Evolutionary conservation across 148 eudicot genomes (phyloP).

Genomic region (Cornus suecica): DNA sequence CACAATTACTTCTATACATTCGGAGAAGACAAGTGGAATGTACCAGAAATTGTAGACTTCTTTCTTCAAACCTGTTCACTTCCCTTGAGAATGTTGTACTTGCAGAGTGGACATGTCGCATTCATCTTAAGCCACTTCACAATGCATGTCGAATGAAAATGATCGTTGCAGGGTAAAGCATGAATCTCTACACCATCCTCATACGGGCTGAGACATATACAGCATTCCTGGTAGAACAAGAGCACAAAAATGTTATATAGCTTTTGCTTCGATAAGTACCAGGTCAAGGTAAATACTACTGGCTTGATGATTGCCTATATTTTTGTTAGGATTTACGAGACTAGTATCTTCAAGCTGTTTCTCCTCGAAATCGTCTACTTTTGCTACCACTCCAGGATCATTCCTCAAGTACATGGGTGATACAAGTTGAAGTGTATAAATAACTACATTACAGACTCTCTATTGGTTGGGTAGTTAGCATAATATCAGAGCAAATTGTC

Average conservation of each 20-base stretch:
- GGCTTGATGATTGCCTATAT: not conserved
- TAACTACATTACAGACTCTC: too few species aligned
- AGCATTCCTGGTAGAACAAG: constrained; percentile 60
- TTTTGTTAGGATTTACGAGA: too few species aligned
- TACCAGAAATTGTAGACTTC: not conserved
- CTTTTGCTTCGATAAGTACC: not conserved
- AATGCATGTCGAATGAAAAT: constrained; percentile 79
- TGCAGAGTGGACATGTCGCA: constrained; percentile 97
- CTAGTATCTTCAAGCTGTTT: not conserved
- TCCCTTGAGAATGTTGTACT: constrained; percentile 92
- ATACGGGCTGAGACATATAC: constrained; percentile 79
- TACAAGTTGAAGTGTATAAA: too few species aligned
- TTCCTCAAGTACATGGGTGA: not conserved
- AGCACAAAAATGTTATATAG: not conserved
- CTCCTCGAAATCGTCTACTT: not conserved
- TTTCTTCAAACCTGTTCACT: constrained; percentile 46
- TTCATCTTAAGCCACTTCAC: constrained; percentile 98
- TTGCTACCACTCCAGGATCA: not conserved
- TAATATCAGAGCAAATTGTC: too few species aligned
- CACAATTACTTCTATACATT: constrained; percentile 19
- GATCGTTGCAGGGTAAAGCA: constrained; percentile 86
- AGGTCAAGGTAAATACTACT: too few species aligned
- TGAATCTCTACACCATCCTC: constrained; percentile 83
- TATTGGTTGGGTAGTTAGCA: too few species aligned
- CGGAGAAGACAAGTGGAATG: not conserved